These are phyloP conservation scores for Neurospora tetrasperma DNA, from an alignment of 495 filamentous ascomycete species.

Conservation along the genomic window DNA sequence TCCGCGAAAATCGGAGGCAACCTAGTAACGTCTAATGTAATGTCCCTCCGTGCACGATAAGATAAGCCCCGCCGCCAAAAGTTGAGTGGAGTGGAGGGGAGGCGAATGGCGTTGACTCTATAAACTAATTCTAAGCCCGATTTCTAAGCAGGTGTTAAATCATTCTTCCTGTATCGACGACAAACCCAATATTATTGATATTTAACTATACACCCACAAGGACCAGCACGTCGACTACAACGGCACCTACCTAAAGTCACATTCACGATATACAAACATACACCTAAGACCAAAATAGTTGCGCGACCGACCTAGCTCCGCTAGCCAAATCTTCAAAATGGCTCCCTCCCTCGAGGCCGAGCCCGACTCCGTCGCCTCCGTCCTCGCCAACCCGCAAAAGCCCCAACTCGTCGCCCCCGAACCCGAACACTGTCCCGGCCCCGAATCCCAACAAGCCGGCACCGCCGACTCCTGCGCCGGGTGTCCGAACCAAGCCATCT, in stretches of 20 bases:
- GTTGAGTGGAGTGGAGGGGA: neutral
- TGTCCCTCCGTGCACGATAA: neutral
- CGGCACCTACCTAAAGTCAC: no score
- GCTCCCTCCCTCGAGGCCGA: constrained; percentile 55
- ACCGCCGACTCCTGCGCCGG: constrained; percentile 80
- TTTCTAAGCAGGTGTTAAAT: neutral
- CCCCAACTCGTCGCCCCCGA: constrained; percentile 86
- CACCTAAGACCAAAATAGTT: no score
- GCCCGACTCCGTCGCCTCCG: constrained; percentile 49
- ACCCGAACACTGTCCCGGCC: constrained; percentile 94
- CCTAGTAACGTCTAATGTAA: no score
- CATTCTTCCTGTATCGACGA: neutral
- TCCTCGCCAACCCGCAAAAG: constrained; percentile 53
- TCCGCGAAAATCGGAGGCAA: neutral
- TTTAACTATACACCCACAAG: no score
- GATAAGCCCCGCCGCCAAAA: neutral
- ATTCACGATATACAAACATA: no score
- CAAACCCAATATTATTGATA: neutral
- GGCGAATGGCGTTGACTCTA: neutral
- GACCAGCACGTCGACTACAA: no score
- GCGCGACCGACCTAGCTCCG: no score
- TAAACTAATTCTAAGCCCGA: neutral
- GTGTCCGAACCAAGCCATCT: constrained; percentile 93
- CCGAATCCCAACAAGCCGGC: constrained; percentile 78
- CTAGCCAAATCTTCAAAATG: constrained; percentile 1